These are phyloP conservation scores for Phyllosticta citribraziliensis DNA, from an alignment of 2,329 filamentous ascomycete species.

Conservation along the genomic window DNA sequence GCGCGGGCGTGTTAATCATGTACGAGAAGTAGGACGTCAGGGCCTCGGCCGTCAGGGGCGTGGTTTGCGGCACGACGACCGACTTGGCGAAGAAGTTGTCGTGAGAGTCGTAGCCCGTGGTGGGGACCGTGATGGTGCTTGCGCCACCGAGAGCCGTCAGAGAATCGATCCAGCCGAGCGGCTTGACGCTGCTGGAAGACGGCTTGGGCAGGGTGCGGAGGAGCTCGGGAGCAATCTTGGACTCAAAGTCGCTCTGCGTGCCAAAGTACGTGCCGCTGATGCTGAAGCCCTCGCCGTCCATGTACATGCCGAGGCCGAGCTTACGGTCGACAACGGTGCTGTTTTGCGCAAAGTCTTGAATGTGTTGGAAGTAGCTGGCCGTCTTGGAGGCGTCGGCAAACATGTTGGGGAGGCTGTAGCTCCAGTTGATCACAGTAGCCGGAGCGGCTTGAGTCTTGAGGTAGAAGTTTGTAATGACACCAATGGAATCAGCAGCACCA, in stretches of 20 bases:
- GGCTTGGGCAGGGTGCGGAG: constrained; percentile 26
- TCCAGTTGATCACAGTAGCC: constrained; percentile 12
- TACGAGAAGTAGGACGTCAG: constrained; percentile 23
- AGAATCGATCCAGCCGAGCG: constrained; percentile 25
- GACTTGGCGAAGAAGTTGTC: constrained; percentile 33
- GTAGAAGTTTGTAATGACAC: constrained; percentile 19
- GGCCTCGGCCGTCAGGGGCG: constrained; percentile 20
- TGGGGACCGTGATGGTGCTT: constrained; percentile 18
- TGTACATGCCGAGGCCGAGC: constrained; percentile 33
- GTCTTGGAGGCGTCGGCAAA: constrained; percentile 22
- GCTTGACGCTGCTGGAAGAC: constrained; percentile 15
- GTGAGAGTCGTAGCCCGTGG: constrained; percentile 27
- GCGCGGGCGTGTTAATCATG: constrained; percentile 16
- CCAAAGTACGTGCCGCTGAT: constrained; percentile 35
- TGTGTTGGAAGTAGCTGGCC: constrained; percentile 29
- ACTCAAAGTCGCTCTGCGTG: constrained; percentile 25
- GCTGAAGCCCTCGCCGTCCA: constrained; percentile 27
- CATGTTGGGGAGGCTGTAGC: constrained; percentile 16
- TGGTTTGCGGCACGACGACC: constrained; percentile 28
- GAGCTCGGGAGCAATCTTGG: constrained; percentile 29
- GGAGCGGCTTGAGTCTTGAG: constrained; percentile 14
- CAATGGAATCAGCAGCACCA: constrained; percentile 26
- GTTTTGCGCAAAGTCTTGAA: constrained; percentile 33
- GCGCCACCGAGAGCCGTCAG: constrained; percentile 33
- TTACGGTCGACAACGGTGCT: constrained; percentile 31